Base-by-base conservation (phyloP, 2,329 filamentous ascomycete species). In the Penicillium sp. region DNA sequence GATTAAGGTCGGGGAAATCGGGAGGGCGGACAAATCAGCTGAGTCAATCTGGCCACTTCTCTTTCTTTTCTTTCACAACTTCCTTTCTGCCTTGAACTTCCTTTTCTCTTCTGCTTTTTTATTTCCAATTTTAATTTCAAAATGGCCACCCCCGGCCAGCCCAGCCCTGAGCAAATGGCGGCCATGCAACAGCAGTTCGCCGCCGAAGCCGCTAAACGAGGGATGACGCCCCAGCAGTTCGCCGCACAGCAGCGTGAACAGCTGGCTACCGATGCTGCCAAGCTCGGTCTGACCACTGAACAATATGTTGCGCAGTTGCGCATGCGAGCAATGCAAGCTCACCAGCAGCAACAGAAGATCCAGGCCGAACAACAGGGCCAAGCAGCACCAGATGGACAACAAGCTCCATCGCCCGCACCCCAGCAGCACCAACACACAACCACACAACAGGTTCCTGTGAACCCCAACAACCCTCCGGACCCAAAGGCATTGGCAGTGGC, bases 401-500 rank as follows among this genome's bases (percentile, higher is more conserved):
- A 78, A 63, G 66, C 69, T 53, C 67, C 70, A 46, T 58, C 66
- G 44, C 60, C 59, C 29, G 58, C 54, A 2, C 64, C 64, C 29
- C 61, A 64, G 29, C 68, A 68, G 53, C 60, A 43, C 37, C 66
- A 60, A 44, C 68, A 69, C 47, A 78, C 79, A 59, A 67, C 74
- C 60, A 68, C 71, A 54, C 77, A 78, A 53, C 78, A 78, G 58
- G 77, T 80, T 14, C 76, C 78, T 18, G 75, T 81, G 50, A 79
- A 77, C 57, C 72, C 75, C 0, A 71, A 69, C 26, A 75, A 74
- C 37, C 90, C 93, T 24, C 90, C 93, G 5, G 94, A 96, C 66
- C 93, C 93, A 38, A 86, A 92, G 69, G 92, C 92, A 20, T 78
- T 97, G 44, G 92, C 92, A 9, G 83, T 99, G 53, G 95, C 94